Base-by-base conservation (phyloP, 495 filamentous ascomycete species). In the Hypoxylon subgilvum region DNA sequence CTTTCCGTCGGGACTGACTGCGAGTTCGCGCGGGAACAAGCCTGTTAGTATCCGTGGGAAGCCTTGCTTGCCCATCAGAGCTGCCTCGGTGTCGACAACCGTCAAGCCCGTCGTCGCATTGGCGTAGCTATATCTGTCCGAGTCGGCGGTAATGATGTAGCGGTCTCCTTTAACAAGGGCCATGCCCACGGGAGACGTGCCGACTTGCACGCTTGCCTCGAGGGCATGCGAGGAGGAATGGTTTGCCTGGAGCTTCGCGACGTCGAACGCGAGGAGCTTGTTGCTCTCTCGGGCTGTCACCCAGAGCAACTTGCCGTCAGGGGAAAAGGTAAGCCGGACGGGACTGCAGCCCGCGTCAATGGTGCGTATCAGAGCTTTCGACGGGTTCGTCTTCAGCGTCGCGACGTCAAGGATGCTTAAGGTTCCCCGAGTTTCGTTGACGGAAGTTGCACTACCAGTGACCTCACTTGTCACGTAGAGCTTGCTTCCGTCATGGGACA, bases 151-250 rank as follows among this genome's bases (percentile, higher is more conserved):
- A 10, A 68, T 57, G 30, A 57, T 40, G 25, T 57, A 19, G 10
- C 52, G 27, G 6, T 46, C 59, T 9, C n/a, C 10, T 13, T 55
- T 57, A 19, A 62, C 52, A 19, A 67, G 47, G 8, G 42, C 51
- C 10, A 67, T 22, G 25, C 59, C 68, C 12, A 67, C 63, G 10
- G 66, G 66, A 18, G 52, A 52, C 8, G 66, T 69, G 27, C 62
- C 66, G 6, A 71, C 63, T 43, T 61, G 58, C 28, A 71, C 68
- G 17, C 46, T 65, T 6, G 58, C 66, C 13, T 51, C 19, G 4
- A 71, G 53, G 13, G 66, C 50, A 1, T 28, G 30, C 12, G 52
- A 35, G 16, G 70, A 72, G 16, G 70, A 72, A 12, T 66, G 74
- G 27, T 57, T 51, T 6, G 47, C 62, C 14, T 69, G 56, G 30